Evolutionary conservation across 192 early-diverging fungal genomes (phyloP).

Genomic region (Lunasporangiospora selenospora): DNA sequence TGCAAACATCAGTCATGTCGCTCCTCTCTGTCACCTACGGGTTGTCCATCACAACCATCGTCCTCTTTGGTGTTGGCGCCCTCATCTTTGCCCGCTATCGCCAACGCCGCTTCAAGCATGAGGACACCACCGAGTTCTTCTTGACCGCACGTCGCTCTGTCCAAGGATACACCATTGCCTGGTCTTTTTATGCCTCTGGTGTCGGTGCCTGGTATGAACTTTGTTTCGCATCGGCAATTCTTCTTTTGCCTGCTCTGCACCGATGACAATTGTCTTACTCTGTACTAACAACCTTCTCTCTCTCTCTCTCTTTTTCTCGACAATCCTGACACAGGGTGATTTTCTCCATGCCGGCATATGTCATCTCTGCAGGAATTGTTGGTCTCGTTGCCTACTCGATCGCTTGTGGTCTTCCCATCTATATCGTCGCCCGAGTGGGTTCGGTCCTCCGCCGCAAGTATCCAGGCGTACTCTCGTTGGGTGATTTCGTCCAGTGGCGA

Average conservation of each 20-base stretch:
- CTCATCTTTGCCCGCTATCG: conserved; percentile 17
- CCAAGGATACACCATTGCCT: conserved; percentile 26
- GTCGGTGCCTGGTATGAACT: conserved; percentile 23
- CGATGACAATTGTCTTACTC: background rate
- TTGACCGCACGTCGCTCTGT: conserved; percentile 35
- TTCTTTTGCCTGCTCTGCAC: background rate
- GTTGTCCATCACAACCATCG: conserved; percentile 15
- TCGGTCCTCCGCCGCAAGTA: conserved; percentile 58
- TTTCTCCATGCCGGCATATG: conserved; percentile 66
- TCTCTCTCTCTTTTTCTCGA: background rate
- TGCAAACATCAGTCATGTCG: too few relatives aligned
- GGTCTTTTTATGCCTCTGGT: conserved; percentile 36
- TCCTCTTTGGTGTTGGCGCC: conserved; percentile 33
- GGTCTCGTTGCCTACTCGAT: conserved; percentile 71
- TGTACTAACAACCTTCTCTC: conserved; percentile 5
- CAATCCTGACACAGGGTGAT: conserved; percentile 64
- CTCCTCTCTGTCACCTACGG: conserved; percentile 21
- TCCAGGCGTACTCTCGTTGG: conserved; percentile 66
- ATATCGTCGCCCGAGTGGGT: conserved; percentile 62
- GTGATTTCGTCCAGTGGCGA: conserved; percentile 64
- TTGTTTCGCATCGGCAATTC: background rate
- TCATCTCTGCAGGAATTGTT: conserved; percentile 64
- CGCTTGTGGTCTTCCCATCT: conserved; percentile 62
- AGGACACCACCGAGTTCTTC: conserved; percentile 45
- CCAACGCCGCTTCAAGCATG: conserved; percentile 2